Evolutionary conservation across 345 rosid species (phyloP).

Genomic region (Salix caprea): DNA sequence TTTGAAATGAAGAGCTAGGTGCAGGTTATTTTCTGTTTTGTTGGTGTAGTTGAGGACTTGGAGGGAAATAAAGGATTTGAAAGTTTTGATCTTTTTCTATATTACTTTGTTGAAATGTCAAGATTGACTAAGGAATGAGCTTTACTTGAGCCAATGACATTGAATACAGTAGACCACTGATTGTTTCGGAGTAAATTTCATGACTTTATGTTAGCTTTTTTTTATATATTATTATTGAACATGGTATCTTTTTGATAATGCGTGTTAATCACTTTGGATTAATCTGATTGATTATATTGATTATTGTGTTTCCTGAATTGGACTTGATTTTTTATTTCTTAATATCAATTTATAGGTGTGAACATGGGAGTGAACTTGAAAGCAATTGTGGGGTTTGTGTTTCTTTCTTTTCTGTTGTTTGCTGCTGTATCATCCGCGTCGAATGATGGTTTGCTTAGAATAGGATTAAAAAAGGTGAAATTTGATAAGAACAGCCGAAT

Average conservation of each 20-base stretch:
- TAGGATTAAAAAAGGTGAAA: constrained; percentile 27
- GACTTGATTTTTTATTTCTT: neutral
- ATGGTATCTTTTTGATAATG: neutral
- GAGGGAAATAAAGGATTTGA: neutral
- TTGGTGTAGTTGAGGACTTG: neutral
- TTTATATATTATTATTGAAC: neutral
- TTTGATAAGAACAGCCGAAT: constrained; percentile 12
- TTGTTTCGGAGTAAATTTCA: neutral
- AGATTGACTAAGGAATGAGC: neutral
- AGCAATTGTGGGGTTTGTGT: constrained; percentile 29
- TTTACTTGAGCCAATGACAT: neutral
- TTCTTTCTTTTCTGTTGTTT: constrained; percentile 42
- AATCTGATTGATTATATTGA: neutral
- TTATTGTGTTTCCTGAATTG: neutral
- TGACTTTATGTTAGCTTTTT: neutral
- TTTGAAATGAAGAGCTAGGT: neutral
- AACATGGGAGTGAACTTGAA: constrained; percentile 43
- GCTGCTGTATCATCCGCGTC: constrained; percentile 19
- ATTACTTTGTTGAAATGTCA: neutral
- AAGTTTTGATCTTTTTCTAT: neutral
- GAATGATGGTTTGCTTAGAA: constrained; percentile 18
- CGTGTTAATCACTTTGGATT: neutral
- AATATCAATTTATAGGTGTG: constrained; percentile 31
- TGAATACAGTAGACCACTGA: neutral
- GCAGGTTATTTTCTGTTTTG: neutral